These are phyloP conservation scores for Floccularia luteovirens DNA, from an alignment of 768 basidiomycete species.

Conservation along the genomic window DNA sequence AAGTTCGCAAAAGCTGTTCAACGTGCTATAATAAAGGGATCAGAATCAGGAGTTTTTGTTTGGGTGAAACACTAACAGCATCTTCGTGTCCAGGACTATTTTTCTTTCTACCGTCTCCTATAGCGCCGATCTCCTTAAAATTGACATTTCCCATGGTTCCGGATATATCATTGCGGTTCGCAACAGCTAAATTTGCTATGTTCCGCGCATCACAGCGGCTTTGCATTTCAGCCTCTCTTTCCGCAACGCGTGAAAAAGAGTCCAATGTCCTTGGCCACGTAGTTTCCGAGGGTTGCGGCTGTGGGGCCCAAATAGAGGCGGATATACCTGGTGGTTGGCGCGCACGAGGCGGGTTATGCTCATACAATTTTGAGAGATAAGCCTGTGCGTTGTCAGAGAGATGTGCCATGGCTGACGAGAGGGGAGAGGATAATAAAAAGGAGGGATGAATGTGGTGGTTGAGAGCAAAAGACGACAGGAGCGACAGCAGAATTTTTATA, in stretches of 20 bases:
- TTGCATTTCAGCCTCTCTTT: conserved; percentile 24
- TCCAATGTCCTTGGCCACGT: conserved; percentile 67
- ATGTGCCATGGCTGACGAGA: conserved; percentile 20
- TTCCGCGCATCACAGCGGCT: conserved; percentile 16
- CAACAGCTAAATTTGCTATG: conserved; percentile 16
- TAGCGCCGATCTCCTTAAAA: conserved; percentile 55
- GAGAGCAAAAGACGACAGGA: conserved; percentile 28
- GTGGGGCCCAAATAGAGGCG: conserved; percentile 79
- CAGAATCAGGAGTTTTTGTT: conserved; percentile 8
- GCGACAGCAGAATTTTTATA: conserved; percentile 25
- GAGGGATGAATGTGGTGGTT: conserved; percentile 31
- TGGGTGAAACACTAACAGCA: conserved; percentile 29
- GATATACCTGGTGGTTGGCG: conserved; percentile 32
- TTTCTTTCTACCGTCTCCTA: conserved; percentile 75
- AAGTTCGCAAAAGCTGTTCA: conserved; percentile 71
- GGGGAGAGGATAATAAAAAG: too few species aligned
- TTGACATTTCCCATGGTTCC: conserved; percentile 28
- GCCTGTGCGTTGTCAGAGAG: conserved; percentile 23
- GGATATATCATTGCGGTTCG: conserved; percentile 58
- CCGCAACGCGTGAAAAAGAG: conserved; percentile 46
- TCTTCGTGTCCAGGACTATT: conserved; percentile 49
- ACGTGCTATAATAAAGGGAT: conserved; percentile 47
- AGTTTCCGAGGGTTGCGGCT: conserved; percentile 57
- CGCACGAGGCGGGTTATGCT: conserved; percentile 32
- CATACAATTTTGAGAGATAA: conserved; percentile 26